Percentiles rank a stretch among this genome's conserved stretches.
These are phyloP conservation scores for Lodderomyces pseudojiufengensis DNA, from an alignment of 1,139 yeast species.

Conservation along the genomic window DNA sequence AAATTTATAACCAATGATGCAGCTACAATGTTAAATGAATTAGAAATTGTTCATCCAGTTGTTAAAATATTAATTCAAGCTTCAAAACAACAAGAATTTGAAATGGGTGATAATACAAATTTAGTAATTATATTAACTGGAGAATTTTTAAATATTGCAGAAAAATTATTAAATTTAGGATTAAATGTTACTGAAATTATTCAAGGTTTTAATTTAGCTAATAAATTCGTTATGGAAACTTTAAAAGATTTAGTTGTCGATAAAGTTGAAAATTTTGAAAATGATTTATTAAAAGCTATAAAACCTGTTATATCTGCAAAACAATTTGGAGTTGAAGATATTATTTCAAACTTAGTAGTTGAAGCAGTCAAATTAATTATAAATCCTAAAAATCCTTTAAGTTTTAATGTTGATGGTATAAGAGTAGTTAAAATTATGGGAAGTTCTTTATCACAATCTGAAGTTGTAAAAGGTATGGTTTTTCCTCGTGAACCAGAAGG, in stretches of 20 bases:
- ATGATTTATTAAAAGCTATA: constrained; percentile 64
- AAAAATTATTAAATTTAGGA: constrained; percentile 79
- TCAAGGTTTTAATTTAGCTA: constrained; percentile 86
- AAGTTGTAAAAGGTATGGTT: constrained; percentile 95
- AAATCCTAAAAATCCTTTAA: constrained; percentile 56
- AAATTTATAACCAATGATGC: constrained; percentile 94
- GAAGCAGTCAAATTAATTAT: constrained; percentile 81
- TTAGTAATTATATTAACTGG: constrained; percentile 71
- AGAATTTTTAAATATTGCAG: constrained; percentile 79
- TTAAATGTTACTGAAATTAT: constrained; percentile 85
- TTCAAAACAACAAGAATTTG: constrained; percentile 92
- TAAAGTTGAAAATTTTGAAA: constrained; percentile 53
- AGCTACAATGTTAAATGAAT: constrained; percentile 89
- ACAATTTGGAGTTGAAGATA: constrained; percentile 84
- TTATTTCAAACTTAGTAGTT: constrained; percentile 73
- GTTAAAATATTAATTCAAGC: constrained; percentile 96
- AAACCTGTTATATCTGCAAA: constrained; percentile 89
- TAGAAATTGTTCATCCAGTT: constrained; percentile 96
- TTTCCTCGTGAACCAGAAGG: constrained; percentile 98
- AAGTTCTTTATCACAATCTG: constrained; percentile 65
- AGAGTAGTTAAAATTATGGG: constrained; percentile 98
- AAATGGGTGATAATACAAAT: constrained; percentile 54
- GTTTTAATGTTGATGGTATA: constrained; percentile 84
- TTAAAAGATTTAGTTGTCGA: constrained; percentile 66
- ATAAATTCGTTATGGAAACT: constrained; percentile 64